Base-by-base conservation (phyloP, 1,139 yeast genomes). In the Pichia sp. region DNA sequence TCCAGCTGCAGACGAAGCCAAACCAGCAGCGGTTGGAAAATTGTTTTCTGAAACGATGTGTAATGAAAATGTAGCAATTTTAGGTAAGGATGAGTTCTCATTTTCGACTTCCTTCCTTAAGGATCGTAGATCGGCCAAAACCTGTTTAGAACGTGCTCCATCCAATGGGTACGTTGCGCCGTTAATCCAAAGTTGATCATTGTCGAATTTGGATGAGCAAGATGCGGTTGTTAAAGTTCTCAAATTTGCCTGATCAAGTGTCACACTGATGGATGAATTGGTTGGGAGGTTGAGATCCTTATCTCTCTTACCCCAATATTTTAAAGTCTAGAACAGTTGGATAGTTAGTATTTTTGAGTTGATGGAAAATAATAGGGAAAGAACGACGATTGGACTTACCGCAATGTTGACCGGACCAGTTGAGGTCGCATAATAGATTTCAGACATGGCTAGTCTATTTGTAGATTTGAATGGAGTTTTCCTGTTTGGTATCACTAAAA, bases 321-420 rank as follows among this genome's bases (percentile, higher is more conserved):
- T 93, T 62, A 93, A 79, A 58, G 61, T 57, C 34, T 47, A 23
- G 6, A 45, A 30, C n/a, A 44, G 5, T 23, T 23, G 11, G 13
- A 10, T n/a, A n/a, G 55, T 57, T 57, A 54, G 59, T 55, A 54
- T 42, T n/a, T 8, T 26, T 23, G 11, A 29, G 34, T 19, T 23
- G 32, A 32, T 5, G 32, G 43, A 44, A 41, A 44, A 26, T 16
- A 45, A 23, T 26, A 15, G 31, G 15, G 45, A 42, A 23, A 23
- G 31, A 13, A 23, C 15, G 29, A 80, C 87, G 59, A 80, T 84
- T 16, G 8, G 23, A 43, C 47, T 23, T 49, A 44, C 47, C 2
- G 99, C 99, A 70, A 93, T 93, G 71, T 93, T 93, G 55, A 93
- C 99, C 15, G 99, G 99, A 3, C 99, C 99, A 44, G 98, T 90